Conservation (phyloP, 164 flowering plant species). For the Kingdonia uniflora region DNA sequence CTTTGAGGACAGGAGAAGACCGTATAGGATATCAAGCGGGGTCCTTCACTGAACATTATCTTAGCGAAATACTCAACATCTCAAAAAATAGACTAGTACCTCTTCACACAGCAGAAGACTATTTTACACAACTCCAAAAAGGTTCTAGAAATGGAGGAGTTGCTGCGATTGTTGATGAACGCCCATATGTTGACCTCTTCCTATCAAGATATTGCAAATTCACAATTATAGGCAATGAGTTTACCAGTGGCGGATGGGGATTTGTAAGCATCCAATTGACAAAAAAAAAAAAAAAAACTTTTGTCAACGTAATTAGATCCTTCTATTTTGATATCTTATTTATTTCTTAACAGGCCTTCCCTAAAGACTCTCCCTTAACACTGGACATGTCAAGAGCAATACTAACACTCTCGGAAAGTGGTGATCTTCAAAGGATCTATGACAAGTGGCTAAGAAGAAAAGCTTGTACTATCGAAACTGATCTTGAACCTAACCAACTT, state of each 20-base stretch:
- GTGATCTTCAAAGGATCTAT: conserved; percentile 65
- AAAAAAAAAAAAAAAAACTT: neutral
- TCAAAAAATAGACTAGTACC: conserved; percentile 33
- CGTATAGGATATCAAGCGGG: conserved; percentile 54
- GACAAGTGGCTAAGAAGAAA: conserved; percentile 51
- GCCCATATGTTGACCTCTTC: conserved; percentile 41
- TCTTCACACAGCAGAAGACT: conserved; percentile 37
- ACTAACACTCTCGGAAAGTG: conserved; percentile 59
- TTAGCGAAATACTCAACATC: conserved; percentile 29
- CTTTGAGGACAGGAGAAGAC: conserved; percentile 21
- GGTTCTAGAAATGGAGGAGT: conserved; percentile 28
- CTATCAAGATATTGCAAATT: conserved; percentile 38
- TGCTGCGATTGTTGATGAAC: conserved; percentile 47
- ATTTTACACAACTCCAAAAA: conserved; percentile 23
- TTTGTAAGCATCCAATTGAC: conserved; percentile 36
- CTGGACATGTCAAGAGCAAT: conserved; percentile 82
- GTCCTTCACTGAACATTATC: conserved; percentile 36
- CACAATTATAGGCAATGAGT: conserved; percentile 34
- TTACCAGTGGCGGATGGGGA: conserved; percentile 56
- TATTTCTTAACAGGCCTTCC: conserved; percentile 53
- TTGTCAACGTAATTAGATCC: neutral
- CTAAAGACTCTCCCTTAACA: conserved; percentile 67
- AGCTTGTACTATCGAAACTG: conserved; percentile 24
- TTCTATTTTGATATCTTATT: conserved; percentile 8
- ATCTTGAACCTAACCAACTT: conserved; percentile 39